Base-by-base conservation (phyloP, 2,329 filamentous ascomycete genomes). In the Karstenula rhodostoma region DNA sequence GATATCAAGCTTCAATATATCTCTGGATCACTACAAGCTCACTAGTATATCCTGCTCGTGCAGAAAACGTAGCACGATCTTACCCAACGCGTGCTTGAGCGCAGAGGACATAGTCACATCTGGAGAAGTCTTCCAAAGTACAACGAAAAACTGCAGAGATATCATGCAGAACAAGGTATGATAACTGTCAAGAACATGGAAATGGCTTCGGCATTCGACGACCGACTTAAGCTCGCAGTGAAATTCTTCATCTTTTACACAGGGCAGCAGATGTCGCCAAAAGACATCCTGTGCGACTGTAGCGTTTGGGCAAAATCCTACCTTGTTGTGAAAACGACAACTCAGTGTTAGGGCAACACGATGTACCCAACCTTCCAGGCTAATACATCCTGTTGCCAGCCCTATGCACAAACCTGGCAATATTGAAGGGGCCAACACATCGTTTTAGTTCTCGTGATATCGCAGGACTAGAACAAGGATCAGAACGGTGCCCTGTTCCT, bases 1-100 rank as follows among this genome's bases (percentile, higher is more conserved):
- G 12, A 6, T 9, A 10, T 9, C 7, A 10, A 32, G 29, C 29
- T 37, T 37, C 35, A 37, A 6, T 19, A 7, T 40, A 1, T 40
- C 37, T 42, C 13, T 47, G 57, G 58, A 57, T 37, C 47, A 47
- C 17, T 57, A 57, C 35, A 46, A 49, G 19, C 49, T 60, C 48
- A 46, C 53, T 3, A 47, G 58, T 7, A 27, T 29, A 15, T 37
- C 53, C 23, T 57, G 58, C 42, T 51, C 35, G 17, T 57, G 58
- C 43, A 37, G 37, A 10, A 57, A 56, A 35, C 33, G 27, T 23
- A 35, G 10, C 46, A 57, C 8, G 53, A 60, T 7, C 47, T 60
- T 10, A 32, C 27, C 3, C 10, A 10, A 10, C 57, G 53, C 33
- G 37, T 47, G 1, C 32, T 57, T 23, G 46, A 44, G 15, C 33